A percentile compares a stretch with the other conserved stretches of the same genome.
These are phyloP conservation scores for Trichosporon faecale DNA, from an alignment of 1,284 basidiomycete genomes.

Conservation along the genomic window DNA sequence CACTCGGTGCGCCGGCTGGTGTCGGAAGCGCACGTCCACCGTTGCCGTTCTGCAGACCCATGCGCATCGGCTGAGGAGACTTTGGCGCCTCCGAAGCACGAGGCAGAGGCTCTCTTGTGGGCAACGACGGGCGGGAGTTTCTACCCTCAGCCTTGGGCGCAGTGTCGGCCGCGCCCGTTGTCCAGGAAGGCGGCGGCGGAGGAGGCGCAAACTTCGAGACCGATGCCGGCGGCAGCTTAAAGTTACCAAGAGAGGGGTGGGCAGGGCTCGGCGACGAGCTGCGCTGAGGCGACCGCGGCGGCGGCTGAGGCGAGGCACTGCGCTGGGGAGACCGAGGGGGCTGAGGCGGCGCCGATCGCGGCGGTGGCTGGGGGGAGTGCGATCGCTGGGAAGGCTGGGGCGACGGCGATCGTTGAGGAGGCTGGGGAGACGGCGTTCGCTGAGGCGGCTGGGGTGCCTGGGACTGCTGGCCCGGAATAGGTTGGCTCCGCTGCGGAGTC, in stretches of 20 bases:
- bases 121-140: background rate
- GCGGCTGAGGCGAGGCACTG: background rate
- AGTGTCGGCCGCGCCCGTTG: background rate
- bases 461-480: conserved; percentile 33
- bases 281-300: background rate
- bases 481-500: conserved; percentile 8
- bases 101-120: background rate
- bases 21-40: background rate
- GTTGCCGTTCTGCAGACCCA: background rate
- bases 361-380: conserved; percentile 11
- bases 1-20: background rate
- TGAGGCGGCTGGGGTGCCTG: conserved; percentile 33
- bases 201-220: background rate
- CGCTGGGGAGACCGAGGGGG: background rate
- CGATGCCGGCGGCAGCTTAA: background rate
- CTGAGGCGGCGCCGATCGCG: conserved; percentile 2
- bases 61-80: background rate
- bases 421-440: conserved; percentile 34
- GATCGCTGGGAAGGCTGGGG: conserved; percentile 26
- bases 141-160: background rate
- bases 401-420: conserved; percentile 31
- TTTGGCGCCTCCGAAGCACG: background rate
- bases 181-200: background rate
- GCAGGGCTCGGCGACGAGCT: background rate
- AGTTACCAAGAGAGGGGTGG: background rate